Conservation (phyloP, 1,284 basidiomycete species). For the Grifola frondosa region DNA sequence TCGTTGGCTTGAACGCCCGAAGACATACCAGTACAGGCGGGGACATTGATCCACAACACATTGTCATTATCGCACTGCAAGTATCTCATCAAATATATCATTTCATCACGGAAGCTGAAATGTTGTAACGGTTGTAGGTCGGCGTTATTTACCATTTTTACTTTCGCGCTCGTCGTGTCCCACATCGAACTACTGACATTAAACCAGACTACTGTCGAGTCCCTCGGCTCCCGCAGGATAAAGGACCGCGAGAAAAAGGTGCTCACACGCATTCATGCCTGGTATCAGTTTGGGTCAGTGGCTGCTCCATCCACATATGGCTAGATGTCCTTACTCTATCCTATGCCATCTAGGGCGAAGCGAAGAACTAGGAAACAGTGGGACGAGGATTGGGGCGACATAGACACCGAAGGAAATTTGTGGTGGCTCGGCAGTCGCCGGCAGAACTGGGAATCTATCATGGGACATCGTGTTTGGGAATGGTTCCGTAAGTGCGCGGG, state of each 20-base stretch:
- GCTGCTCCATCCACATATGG: background rate
- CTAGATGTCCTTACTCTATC: background rate
- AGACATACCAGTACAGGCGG: conserved; percentile 20
- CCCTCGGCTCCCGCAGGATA: conserved; percentile 53
- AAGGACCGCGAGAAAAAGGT: conserved; percentile 58
- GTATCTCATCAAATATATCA: conserved; percentile 19
- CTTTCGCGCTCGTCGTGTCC: conserved; percentile 49
- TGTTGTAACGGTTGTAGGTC: conserved; percentile 35
- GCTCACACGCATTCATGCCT: conserved; percentile 45
- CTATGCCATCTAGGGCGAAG: conserved; percentile 41
- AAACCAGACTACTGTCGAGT: conserved; percentile 82
- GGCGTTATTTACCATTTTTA: conserved; percentile 74
- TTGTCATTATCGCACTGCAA: conserved; percentile 66
- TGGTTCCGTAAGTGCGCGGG: conserved; percentile 72
- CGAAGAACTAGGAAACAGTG: conserved; percentile 48
- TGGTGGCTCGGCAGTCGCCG: conserved; percentile 76
- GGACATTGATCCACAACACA: conserved; percentile 59
- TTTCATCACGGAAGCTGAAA: too few species aligned
- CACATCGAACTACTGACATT: conserved; percentile 63
- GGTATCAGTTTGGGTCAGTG: conserved; percentile 52
- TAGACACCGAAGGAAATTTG: conserved; percentile 73
- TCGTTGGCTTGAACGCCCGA: conserved; percentile 49
- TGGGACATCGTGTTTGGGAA: conserved; percentile 62
- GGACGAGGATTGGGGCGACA: conserved; percentile 77
- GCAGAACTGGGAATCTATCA: conserved; percentile 72